Base-by-base conservation (phyloP, 129 eudicot species). In the Centrapalus pauciflorus region DNA sequence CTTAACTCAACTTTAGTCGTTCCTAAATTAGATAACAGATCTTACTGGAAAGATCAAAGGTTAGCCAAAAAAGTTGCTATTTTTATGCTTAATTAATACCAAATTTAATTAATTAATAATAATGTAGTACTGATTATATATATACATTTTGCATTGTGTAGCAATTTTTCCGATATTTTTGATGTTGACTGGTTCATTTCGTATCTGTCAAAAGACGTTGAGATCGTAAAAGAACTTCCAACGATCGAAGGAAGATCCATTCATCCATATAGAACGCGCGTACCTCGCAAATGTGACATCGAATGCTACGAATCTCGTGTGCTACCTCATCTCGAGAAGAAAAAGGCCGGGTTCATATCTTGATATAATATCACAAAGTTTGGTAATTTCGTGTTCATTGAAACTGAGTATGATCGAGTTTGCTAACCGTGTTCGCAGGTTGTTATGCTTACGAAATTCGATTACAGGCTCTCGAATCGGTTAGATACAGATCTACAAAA, bases 31-130 rank as follows among this genome's bases (percentile, higher is more conserved):
- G 94, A 86, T 71, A 84, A 77, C 60, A 61, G 52, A 63, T 83
- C 94, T 4, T 86, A 74, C 52, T 83, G 94, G 89, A 77, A 80
- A 73, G 94, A 86, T 72, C 75, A 80, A 61, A 86, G 93, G 93
- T 86, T 16, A 8, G 71, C 71, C n/a, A n/a, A 30, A 33, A 68
- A 8, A 49, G 7, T 41, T 33, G 52, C 7, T 28, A 17, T 28
- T 4, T 60, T 9, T 9, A 33, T 34, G 0, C 3, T 4, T 14
- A 33, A 1, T 6, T 59, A 7, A 16, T 9, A 4, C 20, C 9
- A 45, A 1, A 2, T 32, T 5, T 13, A 38, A 2, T 2, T 8
- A 51, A n/a, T 50, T 27, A 67, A 6, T 55, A 28, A 46, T 46
- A n/a, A n/a, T n/a, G n/a, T n/a, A n/a, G n/a, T n/a, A n/a, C 25